Evolutionary conservation across 1,284 basidiomycete species (phyloP), one percentile per base, ranked within the genome.

Genomic region (Inonotus hispidus): DNA sequence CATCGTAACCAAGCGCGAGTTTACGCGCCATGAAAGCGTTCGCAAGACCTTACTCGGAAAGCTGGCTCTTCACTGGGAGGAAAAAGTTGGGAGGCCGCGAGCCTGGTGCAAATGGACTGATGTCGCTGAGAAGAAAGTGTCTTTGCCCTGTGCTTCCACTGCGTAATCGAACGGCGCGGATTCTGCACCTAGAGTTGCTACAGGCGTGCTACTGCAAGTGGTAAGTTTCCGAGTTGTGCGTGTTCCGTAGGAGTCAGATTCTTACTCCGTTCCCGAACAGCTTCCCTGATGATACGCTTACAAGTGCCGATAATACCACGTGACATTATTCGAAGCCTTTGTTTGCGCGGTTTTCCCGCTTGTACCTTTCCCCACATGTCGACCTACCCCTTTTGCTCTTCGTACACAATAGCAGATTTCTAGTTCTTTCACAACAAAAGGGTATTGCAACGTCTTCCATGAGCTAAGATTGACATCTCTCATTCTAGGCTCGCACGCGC

Each of bases 1-100:
- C 29, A 69, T 81, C 47, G 73, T 79, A 21, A 73, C 75, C 0
- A 75, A 69, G 53, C 65, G 67, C 25, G 55, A 52, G 2, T 80
- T 82, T 63, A 64, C 78, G n/a, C 46, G 57, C 14, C 21, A 58
- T 6, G 54, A 37, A 10, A 64, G 62, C 5, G 73, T 71, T 0
- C 56, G 65, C 19, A 8, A 64, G 16, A 79, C 74, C 0, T 68
- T 80, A 8, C 66, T 79, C 4, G 77, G 77, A 13, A 62, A 64
- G 43, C 66, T 74, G 13, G 61, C 64, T 7, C 23, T 19, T 10
- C 45, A 66, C 37, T 73, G 71, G 70, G 66, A 62, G 41, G 25
- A 11, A 11, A 38, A 58, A 2, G 53, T 43, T 13, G 47, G 59
- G 25, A 32, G 56, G 25, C 16, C 60, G 21, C 16, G 25, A 5